Conservation (phyloP, 1,139 yeast species). For the Kodamaea fungicola region DNA sequence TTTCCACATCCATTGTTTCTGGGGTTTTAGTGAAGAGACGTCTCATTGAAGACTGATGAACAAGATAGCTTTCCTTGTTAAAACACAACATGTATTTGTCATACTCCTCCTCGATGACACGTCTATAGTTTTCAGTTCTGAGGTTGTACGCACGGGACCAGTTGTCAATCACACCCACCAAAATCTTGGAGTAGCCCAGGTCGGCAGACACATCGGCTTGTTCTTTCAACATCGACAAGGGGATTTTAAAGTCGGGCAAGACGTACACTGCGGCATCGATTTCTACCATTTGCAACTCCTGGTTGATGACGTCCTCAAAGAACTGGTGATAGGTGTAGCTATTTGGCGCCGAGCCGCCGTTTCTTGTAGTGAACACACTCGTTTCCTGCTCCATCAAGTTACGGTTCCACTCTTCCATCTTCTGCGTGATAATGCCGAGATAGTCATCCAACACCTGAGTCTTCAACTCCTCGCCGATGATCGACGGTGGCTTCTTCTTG, state of each 20-base stretch:
- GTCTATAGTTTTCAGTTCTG: constrained; percentile 61
- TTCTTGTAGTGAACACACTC: constrained; percentile 56
- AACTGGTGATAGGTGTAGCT: constrained; percentile 39
- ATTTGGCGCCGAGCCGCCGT: constrained; percentile 59
- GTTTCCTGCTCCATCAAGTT: constrained; percentile 66
- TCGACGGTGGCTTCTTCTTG: constrained; percentile 37
- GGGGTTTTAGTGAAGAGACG: constrained; percentile 42
- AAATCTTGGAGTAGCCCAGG: constrained; percentile 76
- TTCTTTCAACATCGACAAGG: constrained; percentile 77
- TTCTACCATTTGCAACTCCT: constrained; percentile 59
- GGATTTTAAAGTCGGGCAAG: constrained; percentile 45
- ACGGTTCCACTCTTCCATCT: constrained; percentile 79
- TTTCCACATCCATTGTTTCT: constrained; percentile 32
- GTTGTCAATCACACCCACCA: constrained; percentile 78
- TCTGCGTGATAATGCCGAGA: constrained; percentile 59
- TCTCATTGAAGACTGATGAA: constrained; percentile 40
- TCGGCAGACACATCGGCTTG: constrained; percentile 93
- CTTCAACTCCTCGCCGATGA: constrained; percentile 70
- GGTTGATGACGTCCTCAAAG: constrained; percentile 45
- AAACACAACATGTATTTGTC: constrained; percentile 43
- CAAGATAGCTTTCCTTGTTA: constrained; percentile 37
- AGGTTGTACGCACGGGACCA: constrained; percentile 61
- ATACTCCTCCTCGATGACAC: constrained; percentile 56
- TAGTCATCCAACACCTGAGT: constrained; percentile 66
- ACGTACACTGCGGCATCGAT: constrained; percentile 72